Conservation (phyloP, 202 grass and related monocot species). For the Digitaria exilis region DNA sequence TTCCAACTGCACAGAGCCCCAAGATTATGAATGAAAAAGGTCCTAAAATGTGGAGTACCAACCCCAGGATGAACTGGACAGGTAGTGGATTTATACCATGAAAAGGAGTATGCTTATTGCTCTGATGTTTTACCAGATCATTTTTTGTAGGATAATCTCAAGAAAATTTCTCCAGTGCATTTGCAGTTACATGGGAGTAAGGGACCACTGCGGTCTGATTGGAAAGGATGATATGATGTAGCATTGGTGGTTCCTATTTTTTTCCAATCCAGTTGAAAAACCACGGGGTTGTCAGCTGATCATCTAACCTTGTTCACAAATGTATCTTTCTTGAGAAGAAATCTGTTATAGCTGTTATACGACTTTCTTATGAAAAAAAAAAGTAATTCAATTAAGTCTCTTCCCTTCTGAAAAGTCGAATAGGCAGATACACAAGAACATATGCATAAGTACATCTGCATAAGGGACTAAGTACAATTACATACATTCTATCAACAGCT, state of each 20-base stretch:
- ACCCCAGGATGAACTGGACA: background rate
- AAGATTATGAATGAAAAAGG: background rate
- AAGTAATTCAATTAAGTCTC: background rate
- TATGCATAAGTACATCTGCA: too few relatives aligned
- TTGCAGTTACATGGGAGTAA: background rate
- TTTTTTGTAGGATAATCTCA: background rate
- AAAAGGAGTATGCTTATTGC: background rate
- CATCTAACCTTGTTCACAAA: background rate
- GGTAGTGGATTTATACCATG: background rate
- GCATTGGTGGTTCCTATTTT: background rate
- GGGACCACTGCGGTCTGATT: background rate
- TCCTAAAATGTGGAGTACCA: background rate
- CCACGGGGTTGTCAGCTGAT: background rate
- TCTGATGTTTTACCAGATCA: background rate
- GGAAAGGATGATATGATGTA: background rate
- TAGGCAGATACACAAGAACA: background rate
- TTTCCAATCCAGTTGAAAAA: background rate
- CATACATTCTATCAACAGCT: background rate
- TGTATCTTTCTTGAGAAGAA: background rate
- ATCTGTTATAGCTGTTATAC: background rate
- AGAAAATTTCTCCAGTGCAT: background rate
- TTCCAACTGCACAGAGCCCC: background rate
- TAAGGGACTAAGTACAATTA: background rate
- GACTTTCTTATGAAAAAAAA: background rate
- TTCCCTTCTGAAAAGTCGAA: background rate